Evolutionary conservation across 371 early-diverging fungal species (phyloP).

Genomic region (Mortierella sp.): DNA sequence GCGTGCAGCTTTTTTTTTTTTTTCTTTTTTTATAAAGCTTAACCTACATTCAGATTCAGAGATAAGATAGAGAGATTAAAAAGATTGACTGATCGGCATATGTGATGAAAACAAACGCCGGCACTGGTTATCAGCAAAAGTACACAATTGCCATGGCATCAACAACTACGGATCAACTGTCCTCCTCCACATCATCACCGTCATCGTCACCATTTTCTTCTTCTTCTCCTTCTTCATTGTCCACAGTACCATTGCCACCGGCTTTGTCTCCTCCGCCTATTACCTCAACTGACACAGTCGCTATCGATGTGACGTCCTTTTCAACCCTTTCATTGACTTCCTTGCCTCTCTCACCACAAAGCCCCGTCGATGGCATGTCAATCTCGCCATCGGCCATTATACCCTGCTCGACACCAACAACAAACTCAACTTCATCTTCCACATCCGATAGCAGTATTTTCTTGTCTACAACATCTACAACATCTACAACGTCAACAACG

Average conservation of each 20-base stretch:
- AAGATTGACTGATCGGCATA: too few relatives aligned
- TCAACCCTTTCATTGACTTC: neutral
- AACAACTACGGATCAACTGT: neutral
- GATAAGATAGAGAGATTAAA: too few relatives aligned
- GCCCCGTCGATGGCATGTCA: neutral
- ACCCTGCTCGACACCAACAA: neutral
- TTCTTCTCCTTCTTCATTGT: neutral
- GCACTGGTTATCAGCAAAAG: too few relatives aligned
- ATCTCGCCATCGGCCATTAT: neutral
- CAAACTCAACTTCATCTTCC: too few relatives aligned
- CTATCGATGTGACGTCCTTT: neutral
- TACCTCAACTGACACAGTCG: neutral
- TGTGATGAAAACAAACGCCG: too few relatives aligned
- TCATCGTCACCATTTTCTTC: neutral
- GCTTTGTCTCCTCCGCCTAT: neutral
- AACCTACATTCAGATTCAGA: too few relatives aligned
- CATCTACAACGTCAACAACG: too few relatives aligned
- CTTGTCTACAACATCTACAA: too few relatives aligned
- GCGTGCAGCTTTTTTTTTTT: too few relatives aligned
- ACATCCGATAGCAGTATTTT: too few relatives aligned
- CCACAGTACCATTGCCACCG: neutral
- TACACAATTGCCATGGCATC: too few relatives aligned
- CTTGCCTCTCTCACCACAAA: conserved; percentile 5
- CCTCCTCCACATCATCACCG: neutral
- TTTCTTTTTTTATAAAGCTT: too few relatives aligned